These are phyloP conservation scores for Daldinia concentrica DNA, from an alignment of 495 filamentous ascomycete genomes.

Conservation along the genomic window DNA sequence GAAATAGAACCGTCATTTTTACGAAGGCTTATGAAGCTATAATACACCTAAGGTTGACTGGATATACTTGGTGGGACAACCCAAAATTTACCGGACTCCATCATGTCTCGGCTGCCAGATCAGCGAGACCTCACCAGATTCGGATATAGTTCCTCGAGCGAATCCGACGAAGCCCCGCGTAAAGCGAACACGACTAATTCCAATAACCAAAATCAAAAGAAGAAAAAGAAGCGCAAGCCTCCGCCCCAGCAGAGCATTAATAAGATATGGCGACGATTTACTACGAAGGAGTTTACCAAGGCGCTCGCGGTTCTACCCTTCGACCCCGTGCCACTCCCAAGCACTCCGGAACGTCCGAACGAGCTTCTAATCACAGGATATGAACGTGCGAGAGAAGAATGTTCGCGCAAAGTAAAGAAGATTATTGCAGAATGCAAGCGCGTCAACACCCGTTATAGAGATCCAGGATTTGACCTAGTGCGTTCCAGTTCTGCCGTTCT, in stretches of 20 bases:
- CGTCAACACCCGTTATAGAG: conserved; percentile 89
- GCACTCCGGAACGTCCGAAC: conserved; percentile 56
- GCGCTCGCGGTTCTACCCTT: conserved; percentile 59
- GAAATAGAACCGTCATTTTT: background rate
- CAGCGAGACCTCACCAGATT: conserved; percentile 41
- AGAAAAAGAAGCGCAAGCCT: conserved; percentile 65
- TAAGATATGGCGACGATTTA: conserved; percentile 84
- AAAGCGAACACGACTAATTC: conserved; percentile 33
- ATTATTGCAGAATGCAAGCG: conserved; percentile 86
- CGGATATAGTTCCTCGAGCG: conserved; percentile 51
- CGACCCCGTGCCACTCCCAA: conserved; percentile 57
- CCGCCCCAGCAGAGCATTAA: conserved; percentile 79
- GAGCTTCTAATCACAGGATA: conserved; percentile 68
- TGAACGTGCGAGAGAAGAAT: conserved; percentile 77
- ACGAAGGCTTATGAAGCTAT: conserved; percentile 1
- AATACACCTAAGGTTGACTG: conserved; percentile 2
- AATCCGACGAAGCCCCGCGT: conserved; percentile 48
- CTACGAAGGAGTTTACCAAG: conserved; percentile 65
- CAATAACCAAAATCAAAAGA: conserved; percentile 49
- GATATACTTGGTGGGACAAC: background rate
- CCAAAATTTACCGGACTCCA: background rate
- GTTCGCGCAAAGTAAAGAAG: conserved; percentile 80
- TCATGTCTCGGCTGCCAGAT: conserved; percentile 18
- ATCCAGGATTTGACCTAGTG: conserved; percentile 85
- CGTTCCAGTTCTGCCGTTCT: conserved; percentile 47